phyloP scores from a whole-genome alignment of 805 yeast species.

The Kodamaea leandrae region DNA sequence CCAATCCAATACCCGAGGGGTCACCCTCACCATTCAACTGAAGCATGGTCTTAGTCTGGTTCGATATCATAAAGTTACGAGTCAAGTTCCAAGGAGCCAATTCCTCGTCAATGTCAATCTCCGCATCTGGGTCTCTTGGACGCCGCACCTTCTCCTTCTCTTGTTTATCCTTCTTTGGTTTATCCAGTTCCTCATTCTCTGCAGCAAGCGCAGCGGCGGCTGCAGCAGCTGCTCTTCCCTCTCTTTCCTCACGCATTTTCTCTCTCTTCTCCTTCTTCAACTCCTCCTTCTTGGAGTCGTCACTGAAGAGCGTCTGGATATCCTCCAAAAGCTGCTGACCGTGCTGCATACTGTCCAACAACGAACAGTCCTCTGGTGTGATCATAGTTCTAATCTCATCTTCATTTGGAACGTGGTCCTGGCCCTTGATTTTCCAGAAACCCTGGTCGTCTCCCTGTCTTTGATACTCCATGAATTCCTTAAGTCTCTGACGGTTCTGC shows the following conservation, averaged over 20 bases:
- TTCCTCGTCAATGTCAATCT: slow-evolving; percentile 74
- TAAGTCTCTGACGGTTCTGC: slow-evolving; percentile 92
- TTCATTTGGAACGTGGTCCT: slow-evolving; percentile 63
- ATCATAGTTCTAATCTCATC: slow-evolving; percentile 80
- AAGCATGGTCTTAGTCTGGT: slow-evolving; percentile 95
- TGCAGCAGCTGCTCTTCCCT: slow-evolving; percentile 18
- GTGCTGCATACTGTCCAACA: slow-evolving; percentile 87
- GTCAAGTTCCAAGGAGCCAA: slow-evolving; percentile 94
- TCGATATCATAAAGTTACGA: slow-evolving; percentile 85
- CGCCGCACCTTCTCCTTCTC: slow-evolving; percentile 26
- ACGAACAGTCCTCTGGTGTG: slow-evolving; percentile 84
- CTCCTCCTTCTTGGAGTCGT: slow-evolving; percentile 32
- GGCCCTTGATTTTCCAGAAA: slow-evolving; percentile 78
- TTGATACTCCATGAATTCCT: slow-evolving; percentile 97
- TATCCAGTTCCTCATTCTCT: slow-evolving; percentile 12
- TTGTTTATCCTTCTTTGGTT: slow-evolving; percentile 16
- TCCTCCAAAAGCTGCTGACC: slow-evolving; percentile 91
- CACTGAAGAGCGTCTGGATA: slow-evolving; percentile 52
- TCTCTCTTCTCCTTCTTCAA: slow-evolving; percentile 27
- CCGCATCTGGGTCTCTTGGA: slow-evolving; percentile 31
- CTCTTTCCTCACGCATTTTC: slow-evolving; percentile 20
- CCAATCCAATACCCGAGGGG: slow-evolving; percentile 88
- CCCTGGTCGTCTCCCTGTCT: slow-evolving; percentile 93
- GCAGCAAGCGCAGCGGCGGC: too few species aligned
- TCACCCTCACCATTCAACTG: slow-evolving; percentile 95